Conservation (phyloP, 306 rosid genomes). For the Glycyrrhiza uralensis region DNA sequence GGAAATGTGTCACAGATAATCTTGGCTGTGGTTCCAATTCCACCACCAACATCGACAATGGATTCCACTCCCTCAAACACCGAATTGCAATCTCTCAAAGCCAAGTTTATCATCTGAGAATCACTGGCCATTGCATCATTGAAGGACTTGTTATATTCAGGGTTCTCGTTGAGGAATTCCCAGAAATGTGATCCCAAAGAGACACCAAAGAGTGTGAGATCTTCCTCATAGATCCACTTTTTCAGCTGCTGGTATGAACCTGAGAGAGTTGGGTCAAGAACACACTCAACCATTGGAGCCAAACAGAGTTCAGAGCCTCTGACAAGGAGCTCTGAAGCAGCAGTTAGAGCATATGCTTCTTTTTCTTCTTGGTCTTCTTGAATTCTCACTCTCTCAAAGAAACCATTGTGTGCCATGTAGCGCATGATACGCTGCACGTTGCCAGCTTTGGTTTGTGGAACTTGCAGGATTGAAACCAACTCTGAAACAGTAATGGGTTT, state of each 20-base stretch:
- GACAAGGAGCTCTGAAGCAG: slow-evolving; percentile 1
- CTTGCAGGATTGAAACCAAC: slow-evolving; percentile 30
- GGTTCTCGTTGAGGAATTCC: background rate
- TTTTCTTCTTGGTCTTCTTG: slow-evolving; percentile 5
- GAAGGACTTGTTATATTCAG: background rate
- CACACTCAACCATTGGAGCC: background rate
- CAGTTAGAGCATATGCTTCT: slow-evolving; percentile 35
- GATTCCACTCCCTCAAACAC: too few relatives aligned
- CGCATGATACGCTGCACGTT: slow-evolving; percentile 26
- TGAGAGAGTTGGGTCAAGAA: background rate
- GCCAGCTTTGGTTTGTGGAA: slow-evolving; percentile 17
- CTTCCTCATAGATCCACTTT: background rate
- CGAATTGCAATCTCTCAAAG: slow-evolving; percentile 26
- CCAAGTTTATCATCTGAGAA: slow-evolving; percentile 37
- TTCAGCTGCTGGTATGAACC: background rate
- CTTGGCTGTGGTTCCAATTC: background rate
- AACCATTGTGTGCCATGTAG: slow-evolving; percentile 21
- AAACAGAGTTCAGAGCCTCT: background rate
- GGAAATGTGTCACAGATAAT: background rate
- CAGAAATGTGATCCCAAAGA: slow-evolving; percentile 1
- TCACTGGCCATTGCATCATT: slow-evolving; percentile 39
- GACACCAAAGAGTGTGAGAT: background rate
- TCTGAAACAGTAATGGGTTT: slow-evolving; percentile 29
- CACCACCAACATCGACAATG: too few relatives aligned
- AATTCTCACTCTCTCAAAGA: background rate